phyloP scores from a whole-genome alignment of 2,329 filamentous ascomycete species.

The Ceratocystis cubensis region DNA sequence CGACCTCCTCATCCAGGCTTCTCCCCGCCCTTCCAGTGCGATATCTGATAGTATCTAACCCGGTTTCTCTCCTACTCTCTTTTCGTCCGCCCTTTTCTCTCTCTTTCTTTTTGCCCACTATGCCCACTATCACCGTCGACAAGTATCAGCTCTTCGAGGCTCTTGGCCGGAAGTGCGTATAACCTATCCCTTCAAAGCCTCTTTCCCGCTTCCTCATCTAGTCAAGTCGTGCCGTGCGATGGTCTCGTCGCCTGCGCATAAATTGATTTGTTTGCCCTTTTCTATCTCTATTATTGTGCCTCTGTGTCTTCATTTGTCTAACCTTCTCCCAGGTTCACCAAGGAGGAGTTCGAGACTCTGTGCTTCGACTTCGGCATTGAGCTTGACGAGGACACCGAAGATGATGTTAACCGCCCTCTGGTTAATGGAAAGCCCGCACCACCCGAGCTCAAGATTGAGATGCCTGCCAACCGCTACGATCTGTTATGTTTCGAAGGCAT shows the following conservation, averaged over 20 bases:
- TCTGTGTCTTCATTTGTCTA: constrained; percentile 21
- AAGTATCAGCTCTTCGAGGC: constrained; percentile 93
- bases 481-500: constrained; percentile 98
- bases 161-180: constrained; percentile 64
- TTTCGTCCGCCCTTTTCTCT: neutral
- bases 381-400: constrained; percentile 86
- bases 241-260: neutral
- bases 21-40: neutral
- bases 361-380: constrained; percentile 99
- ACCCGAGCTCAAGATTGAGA: constrained; percentile 93
- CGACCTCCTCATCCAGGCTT: neutral
- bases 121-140: constrained; percentile 95
- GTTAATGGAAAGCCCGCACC: constrained; percentile 72
- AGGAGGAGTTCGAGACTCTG: constrained; percentile 87
- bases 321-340: constrained; percentile 54
- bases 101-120: constrained; percentile 31
- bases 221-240: neutral
- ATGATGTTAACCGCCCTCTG: constrained; percentile 53
- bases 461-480: constrained; percentile 86
- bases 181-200: neutral
- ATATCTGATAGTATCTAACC: neutral
- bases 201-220: neutral
- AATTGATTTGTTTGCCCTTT: no score
- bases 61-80: neutral
- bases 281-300: constrained; percentile 13